Base-by-base conservation (phyloP, 345 rosid species). In the Laguncularia racemosa region DNA sequence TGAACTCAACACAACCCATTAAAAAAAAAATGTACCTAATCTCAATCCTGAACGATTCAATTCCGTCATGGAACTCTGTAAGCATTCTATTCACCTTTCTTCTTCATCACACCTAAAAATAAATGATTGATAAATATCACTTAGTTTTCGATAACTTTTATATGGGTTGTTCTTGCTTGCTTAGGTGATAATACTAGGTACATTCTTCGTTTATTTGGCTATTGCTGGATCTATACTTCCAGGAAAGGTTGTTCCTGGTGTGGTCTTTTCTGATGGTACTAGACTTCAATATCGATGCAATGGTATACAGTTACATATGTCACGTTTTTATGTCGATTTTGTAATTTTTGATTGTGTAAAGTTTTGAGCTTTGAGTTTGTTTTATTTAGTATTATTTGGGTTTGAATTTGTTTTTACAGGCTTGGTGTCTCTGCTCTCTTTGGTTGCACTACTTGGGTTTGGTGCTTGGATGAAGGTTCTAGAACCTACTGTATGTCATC, bases 211-310 rank as follows among this genome's bases (percentile, higher is more conserved):
- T 58, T 90, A 86, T 76, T 59, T 90, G 78, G 95, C 81, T 13
- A 52, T 78, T 53, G 79, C 78, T 48, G 95, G 95, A 71, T 75
- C 81, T 58, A 47, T 71, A 14, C 60, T 86, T 38, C 92, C 84
- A 20, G 97, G 92, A 8, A 82, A 81, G 84, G 68, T 78, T 46
- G 76, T 88, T 55, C 79, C 79, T 62, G 95, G 96, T 19, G 88
- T 58, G 14, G 48, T 67, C 16, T 72, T 91, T 47, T 77, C 71
- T 16, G 97, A 88, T 45, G 91, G 87, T 68, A 75, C 91, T 66
- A 74, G 86, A 6, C 85, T 83, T 52, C 66, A 59, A 64, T 88
- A 88, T 78, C 78, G 85, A 67, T 88, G 91, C 84, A 85, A 80
- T 69, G 97, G 95, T 87, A 12, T 48, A 49, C 51, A 7, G 9